These are phyloP conservation scores for Canariomyces notabilis DNA, from an alignment of 2,329 filamentous ascomycete genomes.

Conservation along the genomic window DNA sequence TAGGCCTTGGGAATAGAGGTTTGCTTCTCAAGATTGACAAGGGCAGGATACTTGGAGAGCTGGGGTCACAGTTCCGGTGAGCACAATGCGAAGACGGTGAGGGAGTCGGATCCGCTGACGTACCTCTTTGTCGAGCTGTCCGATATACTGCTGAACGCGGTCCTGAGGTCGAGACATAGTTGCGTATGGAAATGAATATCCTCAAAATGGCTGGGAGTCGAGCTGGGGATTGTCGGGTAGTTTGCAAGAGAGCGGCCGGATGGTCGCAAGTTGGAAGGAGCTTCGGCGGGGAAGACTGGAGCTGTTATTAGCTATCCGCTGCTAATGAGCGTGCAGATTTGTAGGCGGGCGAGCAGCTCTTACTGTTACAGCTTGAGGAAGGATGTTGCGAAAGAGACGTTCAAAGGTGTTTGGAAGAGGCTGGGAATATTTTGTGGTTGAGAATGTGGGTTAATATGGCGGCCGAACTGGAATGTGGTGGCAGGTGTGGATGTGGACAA, in stretches of 20 bases:
- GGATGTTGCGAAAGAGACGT: not conserved
- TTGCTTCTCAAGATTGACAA: slow-evolving; percentile 83
- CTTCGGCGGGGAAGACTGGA: slow-evolving; percentile 6
- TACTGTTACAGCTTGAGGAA: not conserved
- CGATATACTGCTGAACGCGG: slow-evolving; percentile 69
- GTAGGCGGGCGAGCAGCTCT: not conserved
- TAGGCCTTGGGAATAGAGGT: slow-evolving; percentile 81
- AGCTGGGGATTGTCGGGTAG: slow-evolving; percentile 17
- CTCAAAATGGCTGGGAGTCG: slow-evolving; percentile 12
- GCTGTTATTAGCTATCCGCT: not conserved
- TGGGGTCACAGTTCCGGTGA: slow-evolving; percentile 34
- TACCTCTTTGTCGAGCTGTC: slow-evolving; percentile 80
- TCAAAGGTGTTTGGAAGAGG: not conserved
- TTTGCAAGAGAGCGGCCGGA: slow-evolving; percentile 12
- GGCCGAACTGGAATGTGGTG: slow-evolving; percentile 8
- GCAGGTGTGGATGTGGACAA: slow-evolving; percentile 12
- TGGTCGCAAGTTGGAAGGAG: slow-evolving; percentile 10
- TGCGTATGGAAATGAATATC: slow-evolving; percentile 22
- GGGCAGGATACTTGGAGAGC: slow-evolving; percentile 79
- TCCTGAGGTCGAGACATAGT: slow-evolving; percentile 71
- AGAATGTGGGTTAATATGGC: slow-evolving; percentile 11
- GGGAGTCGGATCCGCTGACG: slow-evolving; percentile 28
- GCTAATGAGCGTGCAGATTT: not conserved
- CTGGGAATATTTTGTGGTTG: not conserved
- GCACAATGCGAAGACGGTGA: slow-evolving; percentile 11